These are phyloP conservation scores for Berkeleyomyces rouxiae DNA, from an alignment of 2,329 filamentous ascomycete species.

Conservation along the genomic window DNA sequence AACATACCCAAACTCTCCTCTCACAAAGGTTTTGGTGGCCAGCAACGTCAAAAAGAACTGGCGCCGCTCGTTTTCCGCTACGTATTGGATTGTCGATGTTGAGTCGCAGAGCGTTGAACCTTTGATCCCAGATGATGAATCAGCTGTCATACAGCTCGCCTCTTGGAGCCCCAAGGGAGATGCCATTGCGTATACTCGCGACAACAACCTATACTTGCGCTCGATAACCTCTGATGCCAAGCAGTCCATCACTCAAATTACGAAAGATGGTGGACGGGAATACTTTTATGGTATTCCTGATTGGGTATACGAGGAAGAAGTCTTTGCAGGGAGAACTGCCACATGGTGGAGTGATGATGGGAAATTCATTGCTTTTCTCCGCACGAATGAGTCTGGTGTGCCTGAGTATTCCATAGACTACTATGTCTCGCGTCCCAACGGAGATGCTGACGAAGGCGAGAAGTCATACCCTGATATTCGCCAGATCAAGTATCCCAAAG, in stretches of 20 bases:
- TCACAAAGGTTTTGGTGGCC: constrained; percentile 73
- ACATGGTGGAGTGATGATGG: constrained; percentile 95
- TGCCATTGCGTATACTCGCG: constrained; percentile 71
- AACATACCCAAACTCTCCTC: constrained; percentile 62
- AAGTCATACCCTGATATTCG: constrained; percentile 83
- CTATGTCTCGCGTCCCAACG: constrained; percentile 75
- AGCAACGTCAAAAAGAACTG: constrained; percentile 61
- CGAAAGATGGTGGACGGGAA: constrained; percentile 69
- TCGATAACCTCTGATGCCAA: constrained; percentile 26
- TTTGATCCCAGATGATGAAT: constrained; percentile 50
- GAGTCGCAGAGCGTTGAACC: constrained; percentile 60
- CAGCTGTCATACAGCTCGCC: constrained; percentile 62
- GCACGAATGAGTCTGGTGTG: constrained; percentile 84
- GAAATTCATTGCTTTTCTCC: constrained; percentile 75
- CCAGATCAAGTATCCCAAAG: constrained; percentile 93
- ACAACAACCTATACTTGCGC: constrained; percentile 82
- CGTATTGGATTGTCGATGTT: constrained; percentile 89
- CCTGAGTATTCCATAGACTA: constrained; percentile 89
- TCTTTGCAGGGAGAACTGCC: constrained; percentile 56
- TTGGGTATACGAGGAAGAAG: constrained; percentile 73
- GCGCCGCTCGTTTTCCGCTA: constrained; percentile 73
- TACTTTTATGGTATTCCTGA: constrained; percentile 94
- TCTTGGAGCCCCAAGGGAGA: constrained; percentile 80
- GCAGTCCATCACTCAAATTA: constrained; percentile 49
- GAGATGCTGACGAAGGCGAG: constrained; percentile 51